Base-by-base conservation (phyloP, 371 early-diverging fungal genomes). In the Catenaria anguillulae region DNA sequence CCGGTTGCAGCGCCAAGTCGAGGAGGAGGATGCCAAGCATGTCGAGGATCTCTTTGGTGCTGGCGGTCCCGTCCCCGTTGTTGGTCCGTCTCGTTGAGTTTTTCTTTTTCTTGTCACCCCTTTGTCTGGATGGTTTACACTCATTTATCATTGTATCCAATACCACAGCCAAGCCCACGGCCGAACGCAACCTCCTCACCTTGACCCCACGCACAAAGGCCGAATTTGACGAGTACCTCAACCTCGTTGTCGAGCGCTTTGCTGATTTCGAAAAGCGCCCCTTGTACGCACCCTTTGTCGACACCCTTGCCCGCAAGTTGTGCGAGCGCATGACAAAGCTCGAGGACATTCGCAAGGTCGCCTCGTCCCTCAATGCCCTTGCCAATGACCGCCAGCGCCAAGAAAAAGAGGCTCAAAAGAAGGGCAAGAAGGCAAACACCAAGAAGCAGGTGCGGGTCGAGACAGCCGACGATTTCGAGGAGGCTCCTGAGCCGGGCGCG, bases 371-470 rank as follows among this genome's bases (percentile, higher is more conserved):
- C 15, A 61, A 34, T 33, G 37, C 60, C 15, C 61, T 54, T 17
- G 34, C 55, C 61, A 54, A 46, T 60, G 61, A 54, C 52, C n/a
- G 31, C 15, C 60, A 36, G 61, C 60, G 61, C n/a, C 17, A 8
- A 2, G 55, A 61, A 60, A 61, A 61, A 33, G 46, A 54, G 36
- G 61, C 60, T 8, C 15, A 1, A 4, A 61, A 61, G 60, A 59
- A 61, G 42, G 31, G 33, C 15, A 61, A 61, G 31, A 43, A 43
- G 45, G 2, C 4, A 4, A 46, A 33, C 17, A 37, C 61, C 34
- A 61, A 61, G 55, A 61, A 61, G 61, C 61, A 61, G 34, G 60
- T 61, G 55, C 36, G 35, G 21, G 60, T 61, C 19, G 52, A 29
- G 2, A 31, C 52, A 13, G 10, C 6, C 52, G 52, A 50, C 31